Evolutionary conservation across 306 rosid species (phyloP), one percentile per base, ranked within the genome.

Genomic region (Dalbergia cochinchinensis): DNA sequence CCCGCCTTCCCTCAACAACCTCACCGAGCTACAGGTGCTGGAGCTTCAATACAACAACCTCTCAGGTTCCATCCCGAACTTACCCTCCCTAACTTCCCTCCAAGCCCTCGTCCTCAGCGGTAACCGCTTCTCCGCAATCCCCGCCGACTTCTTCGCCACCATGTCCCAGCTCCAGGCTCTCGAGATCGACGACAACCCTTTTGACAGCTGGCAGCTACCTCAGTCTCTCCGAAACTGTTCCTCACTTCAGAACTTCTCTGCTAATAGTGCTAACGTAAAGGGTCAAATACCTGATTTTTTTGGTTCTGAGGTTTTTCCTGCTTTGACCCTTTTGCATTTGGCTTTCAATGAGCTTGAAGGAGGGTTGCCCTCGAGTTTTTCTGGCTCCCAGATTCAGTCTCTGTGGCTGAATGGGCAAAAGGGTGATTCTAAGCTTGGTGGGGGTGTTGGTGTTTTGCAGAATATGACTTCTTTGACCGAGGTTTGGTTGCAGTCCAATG

Each of bases 391-490:
- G 44, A 72, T 91, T 73, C 82, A 79, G 88, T 83, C 91, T 66
- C 62, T 91, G 62, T 91, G 91, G 95, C 68, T 91, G 42, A 91
- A 91, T 76, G 94, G 94, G 78, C 94, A 90, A 41, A 47, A 35
- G n/a, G 85, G 92, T 61, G 74, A 8, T 0, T 72, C 63, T 15
- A 86, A 78, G 85, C 92, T 88, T 37, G 71, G 65, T 63, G 92
- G 94, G 45, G 37, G 15, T 14, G 74, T 90, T 39, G 83, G 60
- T 63, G 88, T 90, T 62, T 34, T 90, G 9, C 83, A 77, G 78
- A 90, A 90, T 55, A 88, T 90, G 91, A 90, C 91, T 45, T 70
- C 60, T 15, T 78, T 90, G 85, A 81, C 67, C 10, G 82, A 90
- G 82, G 83, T 88, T 83, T 90, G 92, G 94, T 65, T 90, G 82